These are phyloP conservation scores for Chlorella vulgaris DNA, from an alignment of 139 green algal species.

Conservation along the genomic window DNA sequence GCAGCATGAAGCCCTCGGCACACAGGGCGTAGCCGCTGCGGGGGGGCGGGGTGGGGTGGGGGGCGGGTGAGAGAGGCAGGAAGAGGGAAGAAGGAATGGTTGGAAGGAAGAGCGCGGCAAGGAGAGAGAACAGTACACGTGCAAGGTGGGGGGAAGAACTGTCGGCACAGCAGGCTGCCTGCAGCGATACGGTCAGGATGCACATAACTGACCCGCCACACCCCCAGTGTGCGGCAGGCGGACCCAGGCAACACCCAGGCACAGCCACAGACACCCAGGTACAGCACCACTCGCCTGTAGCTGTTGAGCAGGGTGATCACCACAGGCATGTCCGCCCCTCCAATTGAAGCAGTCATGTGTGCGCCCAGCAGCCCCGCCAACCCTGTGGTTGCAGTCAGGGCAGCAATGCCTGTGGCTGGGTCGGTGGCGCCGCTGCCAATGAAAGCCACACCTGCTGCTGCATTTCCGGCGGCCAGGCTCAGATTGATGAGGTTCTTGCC, in stretches of 20 bases:
- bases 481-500: slow-evolving; percentile 84
- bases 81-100: no score
- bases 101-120: no score
- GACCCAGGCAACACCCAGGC: no score
- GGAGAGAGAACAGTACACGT: neutral
- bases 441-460: slow-evolving; percentile 59
- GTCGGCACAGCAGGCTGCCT: neutral
- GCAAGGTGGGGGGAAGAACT: neutral
- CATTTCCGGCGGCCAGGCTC: slow-evolving; percentile 51
- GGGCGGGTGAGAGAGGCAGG: neutral
- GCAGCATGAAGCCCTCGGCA: slow-evolving; percentile 91
- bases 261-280: neutral
- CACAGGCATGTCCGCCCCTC: slow-evolving; percentile 89
- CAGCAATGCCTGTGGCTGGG: slow-evolving; percentile 48
- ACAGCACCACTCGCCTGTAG: slow-evolving; percentile 50
- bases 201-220: no score
- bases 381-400: slow-evolving; percentile 61
- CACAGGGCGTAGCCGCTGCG: slow-evolving; percentile 82
- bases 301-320: slow-evolving; percentile 93
- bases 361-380: slow-evolving; percentile 75
- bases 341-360: slow-evolving; percentile 89
- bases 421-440: slow-evolving; percentile 55
- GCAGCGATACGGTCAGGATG: no score
- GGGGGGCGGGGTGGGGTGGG: neutral
- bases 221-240: no score